Conservation (phyloP, 371 early-diverging fungal genomes). For the Smittium culicis region DNA sequence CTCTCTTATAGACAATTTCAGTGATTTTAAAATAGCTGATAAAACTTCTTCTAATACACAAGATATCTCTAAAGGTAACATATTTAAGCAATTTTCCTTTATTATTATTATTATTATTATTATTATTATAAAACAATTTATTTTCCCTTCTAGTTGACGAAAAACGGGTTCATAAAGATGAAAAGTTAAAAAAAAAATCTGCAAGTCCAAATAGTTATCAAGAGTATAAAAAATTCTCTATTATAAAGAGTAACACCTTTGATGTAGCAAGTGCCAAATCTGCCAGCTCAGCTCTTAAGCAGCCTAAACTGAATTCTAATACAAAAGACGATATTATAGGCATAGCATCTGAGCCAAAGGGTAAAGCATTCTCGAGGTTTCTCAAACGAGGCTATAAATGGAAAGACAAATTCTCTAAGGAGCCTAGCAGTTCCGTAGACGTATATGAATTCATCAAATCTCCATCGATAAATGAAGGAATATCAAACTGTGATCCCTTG, state of each 20-base stretch:
- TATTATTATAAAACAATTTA: background rate
- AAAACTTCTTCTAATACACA: too few relatives aligned
- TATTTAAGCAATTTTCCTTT: background rate
- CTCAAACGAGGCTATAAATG: background rate
- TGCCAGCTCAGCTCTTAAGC: background rate
- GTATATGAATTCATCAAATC: background rate
- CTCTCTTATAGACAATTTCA: too few relatives aligned
- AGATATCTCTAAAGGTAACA: background rate
- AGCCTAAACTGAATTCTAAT: background rate
- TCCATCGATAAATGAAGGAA: background rate
- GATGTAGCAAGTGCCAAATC: background rate
- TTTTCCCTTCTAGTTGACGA: background rate
- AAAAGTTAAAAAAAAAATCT: background rate
- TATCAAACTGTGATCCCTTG: background rate
- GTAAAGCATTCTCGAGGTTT: background rate
- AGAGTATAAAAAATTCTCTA: background rate
- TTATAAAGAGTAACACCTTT: background rate
- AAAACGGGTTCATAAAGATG: background rate
- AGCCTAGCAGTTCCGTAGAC: background rate
- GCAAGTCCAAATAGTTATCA: background rate
- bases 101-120: background rate
- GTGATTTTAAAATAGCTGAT: too few relatives aligned
- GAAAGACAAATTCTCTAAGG: background rate
- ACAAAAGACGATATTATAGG: background rate
- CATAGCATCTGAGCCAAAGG: background rate